Base-by-base conservation (phyloP, 345 rosid genomes). In the Cardamine resedifolia region DNA sequence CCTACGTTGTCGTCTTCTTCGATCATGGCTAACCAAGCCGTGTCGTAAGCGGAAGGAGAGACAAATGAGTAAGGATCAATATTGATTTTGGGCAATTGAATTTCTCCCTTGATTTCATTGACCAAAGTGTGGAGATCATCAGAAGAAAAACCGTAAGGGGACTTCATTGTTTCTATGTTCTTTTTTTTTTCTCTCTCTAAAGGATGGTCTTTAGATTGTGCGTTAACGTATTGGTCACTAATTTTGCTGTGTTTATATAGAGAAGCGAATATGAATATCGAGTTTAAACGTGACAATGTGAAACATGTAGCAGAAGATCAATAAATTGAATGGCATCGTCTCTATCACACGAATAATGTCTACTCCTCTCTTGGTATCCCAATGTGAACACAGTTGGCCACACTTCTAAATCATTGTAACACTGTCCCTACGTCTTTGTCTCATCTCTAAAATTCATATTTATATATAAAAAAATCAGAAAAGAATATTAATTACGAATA, bases 1-100 rank as follows among this genome's bases (percentile, higher is more conserved):
- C 1, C 72, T 18, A 24, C 79, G 73, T 45, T 16, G 48, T 15
- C 12, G 19, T 73, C 73, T 15, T 75, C 62, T 67, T 85, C 84
- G 30, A 87, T 64, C 86, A 87, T 81, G 47, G 85, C 83, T 70
- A 87, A 64, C 88, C 88, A 87, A 26, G 92, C 88, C 1, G 86
- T 81, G 47, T 87, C 88, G 43, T 87, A 87, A 27, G 92, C 82
- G 0, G 86, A 85, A 59, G 83, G 59, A 6, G 85, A 76, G 45
- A 85, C 75, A n/a, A 73, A 72, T 0, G 77, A 59, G 69, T 72
- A 57, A 1, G 82, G 74, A 72, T 81, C 59, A 33, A 45, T 7
- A 11, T 14, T 64, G 1, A 41, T 48, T 64, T 28, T 47, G 12
- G 53, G 27, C 0, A 31, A 10, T 4, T 77, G 61, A 55, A 82